These are phyloP conservation scores for Colletotrichum tropicicola DNA, from an alignment of 2,329 filamentous ascomycete genomes.

Conservation along the genomic window DNA sequence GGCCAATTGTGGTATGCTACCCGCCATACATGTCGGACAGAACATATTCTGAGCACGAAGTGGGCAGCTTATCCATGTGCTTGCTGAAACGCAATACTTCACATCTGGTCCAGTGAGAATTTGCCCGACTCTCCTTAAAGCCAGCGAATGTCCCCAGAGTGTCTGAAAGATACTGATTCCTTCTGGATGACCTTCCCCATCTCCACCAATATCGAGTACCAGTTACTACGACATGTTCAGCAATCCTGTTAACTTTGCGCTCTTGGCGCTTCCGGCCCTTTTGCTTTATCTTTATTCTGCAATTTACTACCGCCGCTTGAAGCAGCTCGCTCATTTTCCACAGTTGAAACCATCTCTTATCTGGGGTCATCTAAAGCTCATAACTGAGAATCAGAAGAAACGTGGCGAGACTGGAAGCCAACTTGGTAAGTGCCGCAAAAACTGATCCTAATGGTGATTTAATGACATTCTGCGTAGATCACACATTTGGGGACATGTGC, in stretches of 20 bases:
- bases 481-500: constrained; percentile 37
- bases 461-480: constrained; percentile 27
- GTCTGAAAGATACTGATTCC: no score
- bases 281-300: constrained; percentile 13
- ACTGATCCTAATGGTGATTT: background rate
- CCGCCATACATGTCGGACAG: no score
- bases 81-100: constrained; percentile 3
- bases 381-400: background rate
- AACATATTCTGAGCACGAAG: no score
- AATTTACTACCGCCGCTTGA: constrained; percentile 21
- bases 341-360: constrained; percentile 23
- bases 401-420: constrained; percentile 2
- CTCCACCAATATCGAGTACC: no score
- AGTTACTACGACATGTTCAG: constrained; percentile 15
- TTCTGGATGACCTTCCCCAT: no score
- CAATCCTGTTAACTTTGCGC: background rate
- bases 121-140: no score
- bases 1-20: no score
- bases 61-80: constrained; percentile 2
- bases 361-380: constrained; percentile 26
- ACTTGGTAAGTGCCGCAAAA: background rate
- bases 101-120: background rate
- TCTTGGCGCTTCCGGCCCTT: constrained; percentile 10
- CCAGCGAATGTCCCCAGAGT: no score
- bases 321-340: constrained; percentile 21